A percentile compares a stretch with the other conserved stretches of the same genome.
phyloP scores from a whole-genome alignment of 2,329 filamentous ascomycete species.

The Colletotrichum nymphaeae region DNA sequence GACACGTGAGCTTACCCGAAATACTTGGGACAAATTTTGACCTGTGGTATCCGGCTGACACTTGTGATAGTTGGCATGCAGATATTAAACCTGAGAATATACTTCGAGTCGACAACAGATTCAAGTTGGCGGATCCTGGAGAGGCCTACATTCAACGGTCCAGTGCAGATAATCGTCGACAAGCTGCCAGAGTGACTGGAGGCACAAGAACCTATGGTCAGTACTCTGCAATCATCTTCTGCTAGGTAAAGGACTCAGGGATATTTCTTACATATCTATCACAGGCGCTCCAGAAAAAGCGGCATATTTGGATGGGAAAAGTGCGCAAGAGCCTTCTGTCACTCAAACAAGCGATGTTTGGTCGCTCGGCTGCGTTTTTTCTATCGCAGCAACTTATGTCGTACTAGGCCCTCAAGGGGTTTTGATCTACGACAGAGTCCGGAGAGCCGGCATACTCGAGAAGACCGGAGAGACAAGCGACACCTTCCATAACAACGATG shows the following conservation, averaged over 20 bases:
- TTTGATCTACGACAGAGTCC: conserved; percentile 4
- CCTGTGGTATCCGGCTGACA: too few species aligned
- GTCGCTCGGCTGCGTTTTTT: conserved; percentile 53
- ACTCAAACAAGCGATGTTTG: conserved; percentile 51
- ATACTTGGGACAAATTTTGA: too few species aligned
- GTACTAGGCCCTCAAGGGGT: conserved; percentile 41
- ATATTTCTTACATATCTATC: too few species aligned
- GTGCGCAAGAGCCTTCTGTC: conserved; percentile 25
- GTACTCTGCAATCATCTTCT: neutral
- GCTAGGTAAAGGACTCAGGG: too few species aligned
- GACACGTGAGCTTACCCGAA: too few species aligned
- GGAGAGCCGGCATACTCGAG: neutral
- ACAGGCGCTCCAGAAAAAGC: conserved; percentile 5
- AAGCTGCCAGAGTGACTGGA: conserved; percentile 30
- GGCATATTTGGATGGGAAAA: neutral
- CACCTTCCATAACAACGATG: neutral
- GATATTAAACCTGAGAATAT: conserved; percentile 50
- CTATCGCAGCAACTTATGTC: conserved; percentile 50
- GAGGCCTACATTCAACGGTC: conserved; percentile 40
- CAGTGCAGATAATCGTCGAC: neutral
- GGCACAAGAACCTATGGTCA: conserved; percentile 51
- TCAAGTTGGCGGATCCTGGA: conserved; percentile 52
- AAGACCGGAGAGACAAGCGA: neutral
- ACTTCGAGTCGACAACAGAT: conserved; percentile 42
- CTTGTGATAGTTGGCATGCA: conserved; percentile 40